These are phyloP conservation scores for Sarocladiaceae sp. DNA, from an alignment of 2,329 filamentous ascomycete genomes.

Conservation along the genomic window DNA sequence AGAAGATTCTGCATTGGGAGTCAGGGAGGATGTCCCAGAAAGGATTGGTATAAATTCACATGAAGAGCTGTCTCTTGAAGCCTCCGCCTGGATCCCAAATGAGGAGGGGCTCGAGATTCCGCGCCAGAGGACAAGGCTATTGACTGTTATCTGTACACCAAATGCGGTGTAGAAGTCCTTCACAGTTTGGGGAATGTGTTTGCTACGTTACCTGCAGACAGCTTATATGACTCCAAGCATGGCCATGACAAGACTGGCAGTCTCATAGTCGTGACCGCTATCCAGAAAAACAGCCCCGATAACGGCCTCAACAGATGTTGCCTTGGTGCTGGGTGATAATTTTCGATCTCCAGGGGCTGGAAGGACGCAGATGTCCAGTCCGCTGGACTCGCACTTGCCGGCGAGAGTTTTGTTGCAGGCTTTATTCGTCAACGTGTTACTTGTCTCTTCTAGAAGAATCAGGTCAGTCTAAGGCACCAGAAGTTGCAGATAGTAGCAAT, in stretches of 20 bases:
- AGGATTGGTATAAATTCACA: neutral
- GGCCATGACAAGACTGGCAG: neutral
- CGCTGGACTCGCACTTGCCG: neutral
- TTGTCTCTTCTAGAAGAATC: neutral
- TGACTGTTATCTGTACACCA: neutral
- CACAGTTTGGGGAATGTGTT: neutral
- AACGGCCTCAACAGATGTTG: neutral
- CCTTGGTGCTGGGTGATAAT: neutral
- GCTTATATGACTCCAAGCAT: neutral
- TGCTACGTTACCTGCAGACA: neutral
- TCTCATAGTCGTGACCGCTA: neutral
- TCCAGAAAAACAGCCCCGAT: neutral
- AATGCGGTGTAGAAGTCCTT: neutral
- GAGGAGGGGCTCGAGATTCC: no score
- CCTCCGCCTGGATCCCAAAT: no score
- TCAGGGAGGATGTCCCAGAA: neutral
- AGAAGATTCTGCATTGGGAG: neutral
- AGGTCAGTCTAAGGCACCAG: no score
- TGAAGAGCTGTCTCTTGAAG: no score
- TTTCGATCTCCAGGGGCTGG: neutral
- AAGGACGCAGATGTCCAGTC: neutral
- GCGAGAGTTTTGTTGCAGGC: neutral
- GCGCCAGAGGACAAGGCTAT: no score
- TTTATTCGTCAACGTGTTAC: neutral
- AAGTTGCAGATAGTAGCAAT: neutral